phyloP scores from a whole-genome alignment of 495 filamentous ascomycete species.

The Cercophora newfieldiana region DNA sequence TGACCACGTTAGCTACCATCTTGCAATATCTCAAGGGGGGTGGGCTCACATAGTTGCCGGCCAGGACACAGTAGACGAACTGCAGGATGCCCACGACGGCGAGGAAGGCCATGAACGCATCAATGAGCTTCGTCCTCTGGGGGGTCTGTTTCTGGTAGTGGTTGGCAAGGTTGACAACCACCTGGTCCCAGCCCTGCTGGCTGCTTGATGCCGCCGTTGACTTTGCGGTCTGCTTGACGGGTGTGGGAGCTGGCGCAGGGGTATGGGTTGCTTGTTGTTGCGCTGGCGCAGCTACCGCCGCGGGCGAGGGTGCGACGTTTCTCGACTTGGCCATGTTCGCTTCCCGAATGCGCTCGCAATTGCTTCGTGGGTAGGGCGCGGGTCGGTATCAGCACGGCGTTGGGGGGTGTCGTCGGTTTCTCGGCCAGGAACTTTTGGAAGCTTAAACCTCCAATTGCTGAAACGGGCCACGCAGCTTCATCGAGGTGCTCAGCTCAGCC shows the following conservation, averaged over 20 bases:
- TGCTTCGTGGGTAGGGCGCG: slow-evolving; percentile 1
- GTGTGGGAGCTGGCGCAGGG: slow-evolving; percentile 6
- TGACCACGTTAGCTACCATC: neutral
- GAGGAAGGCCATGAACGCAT: slow-evolving; percentile 89
- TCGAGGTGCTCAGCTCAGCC: slow-evolving; percentile 5
- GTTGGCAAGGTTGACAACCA: slow-evolving; percentile 62
- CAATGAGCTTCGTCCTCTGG: slow-evolving; percentile 88
- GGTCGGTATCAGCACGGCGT: slow-evolving; percentile 2
- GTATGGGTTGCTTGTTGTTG: slow-evolving; percentile 11
- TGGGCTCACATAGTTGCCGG: slow-evolving; percentile 80
- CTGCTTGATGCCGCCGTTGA: slow-evolving; percentile 22
- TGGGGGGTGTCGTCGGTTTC: neutral
- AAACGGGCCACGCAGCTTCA: slow-evolving; percentile 42
- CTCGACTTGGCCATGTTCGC: slow-evolving; percentile 12
- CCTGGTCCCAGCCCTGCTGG: slow-evolving; percentile 39
- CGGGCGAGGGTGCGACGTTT: slow-evolving; percentile 14
- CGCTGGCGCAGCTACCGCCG: slow-evolving; percentile 21
- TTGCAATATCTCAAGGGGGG: neutral
- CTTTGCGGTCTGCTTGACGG: slow-evolving; percentile 18
- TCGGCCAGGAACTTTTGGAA: no score
- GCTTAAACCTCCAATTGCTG: slow-evolving; percentile 2
- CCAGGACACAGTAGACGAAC: slow-evolving; percentile 90
- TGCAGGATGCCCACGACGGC: slow-evolving; percentile 83
- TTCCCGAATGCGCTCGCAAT: neutral
- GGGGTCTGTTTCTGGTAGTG: slow-evolving; percentile 78